A percentile compares a stretch with the other conserved stretches of the same genome.
These are phyloP conservation scores for Pseudogymnoascus sp. DNA, from an alignment of 2,329 filamentous ascomycete species.

Conservation along the genomic window DNA sequence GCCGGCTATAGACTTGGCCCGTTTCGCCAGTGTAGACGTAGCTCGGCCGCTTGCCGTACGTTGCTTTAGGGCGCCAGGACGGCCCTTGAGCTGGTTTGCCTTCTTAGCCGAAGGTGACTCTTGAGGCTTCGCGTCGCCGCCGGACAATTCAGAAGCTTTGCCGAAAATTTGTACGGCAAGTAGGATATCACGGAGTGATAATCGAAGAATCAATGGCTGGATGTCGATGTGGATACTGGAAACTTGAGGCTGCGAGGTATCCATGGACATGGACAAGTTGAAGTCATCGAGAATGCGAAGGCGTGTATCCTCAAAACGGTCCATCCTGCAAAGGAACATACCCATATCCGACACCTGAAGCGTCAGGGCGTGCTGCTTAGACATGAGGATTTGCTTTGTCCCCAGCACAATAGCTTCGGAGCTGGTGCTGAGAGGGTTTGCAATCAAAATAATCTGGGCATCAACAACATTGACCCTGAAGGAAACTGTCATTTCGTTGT, in stretches of 20 bases:
- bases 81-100: conserved; percentile 39
- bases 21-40: conserved; percentile 43
- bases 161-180: conserved; percentile 87
- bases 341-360: conserved; percentile 89
- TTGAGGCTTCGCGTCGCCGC: conserved; percentile 44
- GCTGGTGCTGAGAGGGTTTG: conserved; percentile 79
- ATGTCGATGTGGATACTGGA: conserved; percentile 81
- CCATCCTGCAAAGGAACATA: conserved; percentile 99
- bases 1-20: conserved; percentile 28
- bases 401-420: conserved; percentile 95
- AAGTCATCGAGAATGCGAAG: conserved; percentile 95
- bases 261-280: conserved; percentile 81
- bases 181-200: conserved; percentile 90
- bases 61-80: conserved; percentile 37
- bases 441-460: conserved; percentile 91
- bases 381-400: conserved; percentile 86
- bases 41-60: conserved; percentile 49
- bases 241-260: conserved; percentile 52
- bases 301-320: conserved; percentile 84
- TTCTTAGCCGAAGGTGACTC: conserved; percentile 43
- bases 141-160: conserved; percentile 81
- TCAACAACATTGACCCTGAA: conserved; percentile 93
- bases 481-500: conserved; percentile 57
- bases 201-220: conserved; percentile 79
- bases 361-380: conserved; percentile 87